Conservation (phyloP, 179 eudicot genomes). For the Silene noctiflora region DNA sequence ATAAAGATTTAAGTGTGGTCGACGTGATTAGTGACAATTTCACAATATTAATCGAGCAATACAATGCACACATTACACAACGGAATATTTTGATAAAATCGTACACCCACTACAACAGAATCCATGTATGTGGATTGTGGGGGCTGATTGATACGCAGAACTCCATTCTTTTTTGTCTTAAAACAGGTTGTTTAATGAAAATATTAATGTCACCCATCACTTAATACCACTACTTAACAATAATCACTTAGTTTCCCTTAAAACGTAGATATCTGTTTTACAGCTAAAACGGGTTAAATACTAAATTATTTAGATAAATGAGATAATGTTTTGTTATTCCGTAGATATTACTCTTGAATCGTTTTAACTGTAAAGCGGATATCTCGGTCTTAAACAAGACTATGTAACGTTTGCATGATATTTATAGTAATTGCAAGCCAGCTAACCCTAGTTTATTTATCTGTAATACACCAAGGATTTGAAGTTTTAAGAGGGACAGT, state of each 20-base stretch:
- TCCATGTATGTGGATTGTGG: conserved; percentile 8
- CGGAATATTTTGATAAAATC: not conserved
- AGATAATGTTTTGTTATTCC: too few species aligned
- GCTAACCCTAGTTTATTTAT: not conserved
- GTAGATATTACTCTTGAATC: too few species aligned
- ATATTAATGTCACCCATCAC: not conserved
- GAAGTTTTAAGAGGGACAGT: not conserved
- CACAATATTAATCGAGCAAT: too few species aligned
- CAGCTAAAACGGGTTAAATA: too few species aligned
- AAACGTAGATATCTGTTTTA: too few species aligned
- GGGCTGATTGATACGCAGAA: not conserved
- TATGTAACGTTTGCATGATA: not conserved
- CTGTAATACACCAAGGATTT: too few species aligned
- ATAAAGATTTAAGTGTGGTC: too few species aligned
- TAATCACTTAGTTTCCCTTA: not conserved
- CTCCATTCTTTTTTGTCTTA: not conserved
- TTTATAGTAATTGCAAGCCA: conserved; percentile 1
- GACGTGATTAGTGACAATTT: too few species aligned
- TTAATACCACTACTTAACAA: not conserved
- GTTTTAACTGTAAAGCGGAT: too few species aligned
- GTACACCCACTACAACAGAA: conserved; percentile 3
- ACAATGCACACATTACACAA: too few species aligned
- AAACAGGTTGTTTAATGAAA: not conserved
- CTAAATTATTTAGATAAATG: too few species aligned
- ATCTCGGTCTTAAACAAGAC: too few species aligned